Percentiles rank a stretch among this genome's conserved stretches.
Conservation (phyloP, 805 yeast species). For the Candida germanica region DNA sequence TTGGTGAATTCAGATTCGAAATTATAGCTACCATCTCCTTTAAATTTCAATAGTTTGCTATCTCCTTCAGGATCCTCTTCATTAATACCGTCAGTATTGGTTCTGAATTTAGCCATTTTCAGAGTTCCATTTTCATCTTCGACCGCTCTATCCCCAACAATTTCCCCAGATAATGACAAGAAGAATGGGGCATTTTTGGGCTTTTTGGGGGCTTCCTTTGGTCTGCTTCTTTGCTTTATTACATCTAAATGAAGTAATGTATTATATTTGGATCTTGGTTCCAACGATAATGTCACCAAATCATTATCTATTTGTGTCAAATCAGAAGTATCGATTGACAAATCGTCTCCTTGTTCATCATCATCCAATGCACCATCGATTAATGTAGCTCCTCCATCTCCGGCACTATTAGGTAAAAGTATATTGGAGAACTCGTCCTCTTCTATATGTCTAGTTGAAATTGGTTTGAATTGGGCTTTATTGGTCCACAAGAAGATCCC, state of each 20-base stretch:
- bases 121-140: slow-evolving; percentile 36
- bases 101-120: slow-evolving; percentile 9
- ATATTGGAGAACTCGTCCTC: slow-evolving; percentile 68
- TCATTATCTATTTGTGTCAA: slow-evolving; percentile 59
- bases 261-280: slow-evolving; percentile 74
- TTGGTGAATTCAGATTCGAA: slow-evolving; percentile 77
- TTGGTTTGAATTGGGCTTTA: slow-evolving; percentile 74
- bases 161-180: slow-evolving; percentile 60
- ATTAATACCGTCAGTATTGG: slow-evolving; percentile 12
- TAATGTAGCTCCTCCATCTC: slow-evolving; percentile 68
- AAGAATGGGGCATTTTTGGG: slow-evolving; percentile 82
- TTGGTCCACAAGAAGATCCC: slow-evolving; percentile 94
- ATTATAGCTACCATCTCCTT: slow-evolving; percentile 30
- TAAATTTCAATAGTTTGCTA: slow-evolving; percentile 33
- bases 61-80: slow-evolving; percentile 19
- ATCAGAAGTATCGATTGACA: slow-evolving; percentile 36
- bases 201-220: slow-evolving; percentile 81
- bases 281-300: slow-evolving; percentile 70
- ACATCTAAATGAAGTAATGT: slow-evolving; percentile 79
- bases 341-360: slow-evolving; percentile 21
- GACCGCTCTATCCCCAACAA: slow-evolving; percentile 68
- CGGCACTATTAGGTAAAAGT: slow-evolving; percentile 71
- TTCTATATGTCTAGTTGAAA: slow-evolving; percentile 71
- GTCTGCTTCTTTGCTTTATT: slow-evolving; percentile 84
- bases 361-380: slow-evolving; percentile 73